Conservation (phyloP, 176 grass and related monocot species). For the Bothriochloa decipiens region DNA sequence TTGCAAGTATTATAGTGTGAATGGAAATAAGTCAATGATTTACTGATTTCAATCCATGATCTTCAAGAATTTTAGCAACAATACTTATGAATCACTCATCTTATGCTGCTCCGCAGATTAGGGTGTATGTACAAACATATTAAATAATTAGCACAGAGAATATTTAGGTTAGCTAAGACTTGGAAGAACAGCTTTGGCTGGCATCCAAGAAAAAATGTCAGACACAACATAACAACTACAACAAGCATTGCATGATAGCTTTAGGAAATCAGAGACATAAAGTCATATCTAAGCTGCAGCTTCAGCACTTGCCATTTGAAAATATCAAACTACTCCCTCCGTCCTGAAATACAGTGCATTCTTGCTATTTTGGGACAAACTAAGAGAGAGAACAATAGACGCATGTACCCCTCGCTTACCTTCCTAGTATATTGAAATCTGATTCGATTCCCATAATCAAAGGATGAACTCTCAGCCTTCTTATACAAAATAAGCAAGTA, state of each 20-base stretch:
- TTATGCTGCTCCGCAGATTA: background rate
- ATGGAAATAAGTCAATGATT: background rate
- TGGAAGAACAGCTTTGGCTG: background rate
- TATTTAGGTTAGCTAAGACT: background rate
- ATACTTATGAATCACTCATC: background rate
- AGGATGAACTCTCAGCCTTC: too few species aligned
- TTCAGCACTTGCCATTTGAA: background rate
- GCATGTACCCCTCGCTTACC: too few species aligned
- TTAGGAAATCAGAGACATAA: background rate
- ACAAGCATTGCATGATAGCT: background rate
- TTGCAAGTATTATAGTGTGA: background rate
- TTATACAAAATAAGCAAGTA: too few species aligned
- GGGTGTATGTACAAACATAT: background rate
- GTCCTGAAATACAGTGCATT: too few species aligned
- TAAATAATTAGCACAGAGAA: background rate
- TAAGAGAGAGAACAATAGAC: too few species aligned
- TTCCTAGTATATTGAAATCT: too few species aligned
- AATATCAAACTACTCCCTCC: background rate
- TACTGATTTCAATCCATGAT: background rate
- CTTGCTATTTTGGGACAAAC: too few species aligned
- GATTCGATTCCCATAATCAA: too few species aligned
- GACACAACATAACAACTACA: background rate
- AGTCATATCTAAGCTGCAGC: conserved; percentile 7
- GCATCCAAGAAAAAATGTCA: background rate
- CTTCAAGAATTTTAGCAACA: background rate